Conservation (phyloP, 2,329 filamentous ascomycete species). For the Madurella fahalii region DNA sequence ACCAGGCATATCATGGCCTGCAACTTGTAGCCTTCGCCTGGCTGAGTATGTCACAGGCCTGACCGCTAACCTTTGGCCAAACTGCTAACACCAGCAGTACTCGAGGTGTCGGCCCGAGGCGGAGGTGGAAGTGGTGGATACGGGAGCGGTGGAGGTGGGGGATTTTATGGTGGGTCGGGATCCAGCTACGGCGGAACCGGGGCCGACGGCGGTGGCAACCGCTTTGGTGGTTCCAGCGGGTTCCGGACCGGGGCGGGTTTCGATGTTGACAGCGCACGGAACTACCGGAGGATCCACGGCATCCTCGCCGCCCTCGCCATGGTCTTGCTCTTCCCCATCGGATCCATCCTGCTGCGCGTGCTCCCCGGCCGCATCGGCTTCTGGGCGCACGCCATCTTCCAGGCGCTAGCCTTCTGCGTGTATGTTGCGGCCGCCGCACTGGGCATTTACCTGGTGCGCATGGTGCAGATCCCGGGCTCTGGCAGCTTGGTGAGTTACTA, state of each 20-base stretch:
- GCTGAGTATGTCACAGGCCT: not conserved
- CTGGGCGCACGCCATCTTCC: conserved; percentile 37
- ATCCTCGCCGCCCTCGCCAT: conserved; percentile 39
- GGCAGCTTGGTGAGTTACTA: conserved; percentile 31
- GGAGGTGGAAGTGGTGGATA: not conserved
- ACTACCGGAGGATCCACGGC: conserved; percentile 38
- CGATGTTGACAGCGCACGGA: conserved; percentile 28
- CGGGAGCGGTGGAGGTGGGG: too few species aligned
- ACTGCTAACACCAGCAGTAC: not conserved
- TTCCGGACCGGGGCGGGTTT: conserved; percentile 17
- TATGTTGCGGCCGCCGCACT: conserved; percentile 39
- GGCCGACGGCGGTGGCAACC: conserved; percentile 1
- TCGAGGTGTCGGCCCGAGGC: not conserved
- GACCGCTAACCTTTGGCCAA: not conserved
- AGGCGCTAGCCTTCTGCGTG: conserved; percentile 35
- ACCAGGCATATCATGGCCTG: not conserved
- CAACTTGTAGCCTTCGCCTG: not conserved
- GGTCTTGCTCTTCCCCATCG: conserved; percentile 42
- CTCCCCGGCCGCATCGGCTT: conserved; percentile 35
- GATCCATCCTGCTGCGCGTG: conserved; percentile 40
- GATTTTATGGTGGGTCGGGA: too few species aligned
- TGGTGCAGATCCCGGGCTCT: conserved; percentile 30
- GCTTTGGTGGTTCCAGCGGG: not conserved
- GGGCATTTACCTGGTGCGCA: conserved; percentile 39
- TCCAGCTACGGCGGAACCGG: not conserved